Evolutionary conservation across 2,329 filamentous ascomycete genomes (phyloP).

Genomic region (Dothideomycetidae sp.): DNA sequence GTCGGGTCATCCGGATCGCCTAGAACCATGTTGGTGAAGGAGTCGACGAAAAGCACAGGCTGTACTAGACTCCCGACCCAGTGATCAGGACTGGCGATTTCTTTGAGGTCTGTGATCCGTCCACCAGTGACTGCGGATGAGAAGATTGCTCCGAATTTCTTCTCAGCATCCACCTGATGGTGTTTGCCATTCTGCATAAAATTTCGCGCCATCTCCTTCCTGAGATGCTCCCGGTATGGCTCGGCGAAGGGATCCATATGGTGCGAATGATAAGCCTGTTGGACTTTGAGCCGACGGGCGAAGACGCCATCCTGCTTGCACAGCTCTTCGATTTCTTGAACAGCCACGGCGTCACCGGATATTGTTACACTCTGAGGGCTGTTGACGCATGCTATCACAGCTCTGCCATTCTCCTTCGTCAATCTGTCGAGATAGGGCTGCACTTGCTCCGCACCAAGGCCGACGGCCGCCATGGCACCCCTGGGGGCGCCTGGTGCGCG

Average conservation of each 20-base stretch:
- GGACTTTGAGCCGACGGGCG: constrained; percentile 27
- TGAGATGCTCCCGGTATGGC: background rate
- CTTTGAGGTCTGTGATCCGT: background rate
- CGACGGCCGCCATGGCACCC: constrained; percentile 25
- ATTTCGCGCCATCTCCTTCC: too few relatives aligned
- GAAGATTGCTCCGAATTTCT: constrained; percentile 4
- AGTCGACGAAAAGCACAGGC: constrained; percentile 28
- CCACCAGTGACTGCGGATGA: constrained; percentile 13
- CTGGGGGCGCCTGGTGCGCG: constrained; percentile 3
- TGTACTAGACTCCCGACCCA: constrained; percentile 34
- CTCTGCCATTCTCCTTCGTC: background rate
- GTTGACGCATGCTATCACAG: constrained; percentile 23
- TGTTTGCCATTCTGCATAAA: too few relatives aligned
- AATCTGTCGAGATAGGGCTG: constrained; percentile 12
- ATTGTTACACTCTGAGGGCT: constrained; percentile 30
- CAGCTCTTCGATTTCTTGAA: constrained; percentile 20
- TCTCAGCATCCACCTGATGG: too few relatives aligned
- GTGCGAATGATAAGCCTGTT: constrained; percentile 26
- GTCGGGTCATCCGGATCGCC: background rate
- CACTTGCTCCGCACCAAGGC: constrained; percentile 13
- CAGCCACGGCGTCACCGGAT: constrained; percentile 28
- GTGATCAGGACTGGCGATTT: constrained; percentile 21
- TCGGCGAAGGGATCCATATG: background rate
- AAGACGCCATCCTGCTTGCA: constrained; percentile 26
- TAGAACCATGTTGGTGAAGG: background rate